Percentiles rank a stretch among this genome's conserved stretches.
These are phyloP conservation scores for Aspergillus fumigatiaffinis DNA, from an alignment of 2,329 filamentous ascomycete species.

Conservation along the genomic window DNA sequence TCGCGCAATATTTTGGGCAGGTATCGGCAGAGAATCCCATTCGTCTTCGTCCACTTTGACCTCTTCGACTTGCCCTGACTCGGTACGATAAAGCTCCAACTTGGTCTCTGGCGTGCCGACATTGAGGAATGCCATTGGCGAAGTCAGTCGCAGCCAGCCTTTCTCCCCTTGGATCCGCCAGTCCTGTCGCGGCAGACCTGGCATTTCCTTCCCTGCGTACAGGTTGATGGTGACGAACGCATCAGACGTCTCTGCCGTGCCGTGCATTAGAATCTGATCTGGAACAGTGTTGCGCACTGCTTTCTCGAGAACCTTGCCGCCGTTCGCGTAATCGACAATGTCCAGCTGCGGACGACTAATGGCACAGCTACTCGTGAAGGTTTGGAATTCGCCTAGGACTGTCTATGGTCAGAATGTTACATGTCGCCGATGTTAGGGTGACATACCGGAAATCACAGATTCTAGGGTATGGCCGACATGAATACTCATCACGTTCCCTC, in stretches of 20 bases:
- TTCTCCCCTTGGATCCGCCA: slow-evolving; percentile 32
- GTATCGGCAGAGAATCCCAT: slow-evolving; percentile 44
- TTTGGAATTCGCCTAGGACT: slow-evolving; percentile 2
- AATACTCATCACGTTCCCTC: slow-evolving; percentile 8
- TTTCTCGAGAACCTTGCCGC: neutral
- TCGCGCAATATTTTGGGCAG: slow-evolving; percentile 49
- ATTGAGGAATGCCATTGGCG: slow-evolving; percentile 28
- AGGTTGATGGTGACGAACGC: slow-evolving; percentile 43
- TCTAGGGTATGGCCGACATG: slow-evolving; percentile 8
- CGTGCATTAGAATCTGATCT: slow-evolving; percentile 3
- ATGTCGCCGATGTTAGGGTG: neutral
- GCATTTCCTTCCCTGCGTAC: slow-evolving; percentile 40
- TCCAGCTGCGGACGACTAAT: slow-evolving; percentile 5
- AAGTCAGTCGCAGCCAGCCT: slow-evolving; percentile 38
- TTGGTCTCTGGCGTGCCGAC: slow-evolving; percentile 41
- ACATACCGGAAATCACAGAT: slow-evolving; percentile 1
- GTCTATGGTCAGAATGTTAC: neutral
- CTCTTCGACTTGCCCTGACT: slow-evolving; percentile 38
- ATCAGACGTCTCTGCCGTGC: slow-evolving; percentile 16
- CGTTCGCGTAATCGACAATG: neutral
- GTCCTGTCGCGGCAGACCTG: slow-evolving; percentile 15
- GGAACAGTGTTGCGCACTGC: slow-evolving; percentile 2
- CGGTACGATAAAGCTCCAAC: slow-evolving; percentile 51
- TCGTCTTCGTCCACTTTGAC: slow-evolving; percentile 43
- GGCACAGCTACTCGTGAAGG: neutral